Base-by-base conservation (phyloP, 1,284 basidiomycete genomes). In the Papiliotrema nemorosa region DNA sequence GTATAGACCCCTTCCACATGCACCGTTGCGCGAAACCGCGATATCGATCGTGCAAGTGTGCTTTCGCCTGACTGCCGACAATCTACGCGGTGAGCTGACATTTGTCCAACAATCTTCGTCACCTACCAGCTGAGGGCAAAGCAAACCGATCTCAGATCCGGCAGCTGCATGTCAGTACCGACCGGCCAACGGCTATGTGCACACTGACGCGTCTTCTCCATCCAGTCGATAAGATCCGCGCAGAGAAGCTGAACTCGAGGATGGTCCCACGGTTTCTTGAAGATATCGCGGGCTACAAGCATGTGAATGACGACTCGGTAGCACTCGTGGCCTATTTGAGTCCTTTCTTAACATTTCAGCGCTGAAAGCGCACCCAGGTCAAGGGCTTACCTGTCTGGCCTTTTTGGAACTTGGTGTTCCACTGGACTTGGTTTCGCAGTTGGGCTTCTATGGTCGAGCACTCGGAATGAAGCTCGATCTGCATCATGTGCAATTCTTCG, bases 401-500 rank as follows among this genome's bases (percentile, higher is more conserved):
- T 10, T 24, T 29, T 5, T 27, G 16, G 26, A 27, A 43, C 14
- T 31, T 43, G 7, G 41, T 26, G 4, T 10, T 43, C 41, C 41
- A 43, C 9, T 43, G 41, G 5, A 21, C 25, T 20, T 43, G n/a
- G 41, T 29, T 43, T 14, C 22, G n/a, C n/a, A 43, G 25, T 9
- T 25, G 16, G 3, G 16, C 20, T 20, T 43, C 41, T 12, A 43
- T 43, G 12, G 41, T 43, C 24, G 41, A 43, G 25, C 41, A 43
- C 20, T 43, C 41, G n/a, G 41, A 43, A 26, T 43, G 41, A 16
- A 43, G 41, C 41, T 43, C 41, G 25, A 43, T 43, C 26, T 43
- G 41, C 41, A 43, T 43, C 41, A 43, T 27, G 13, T 24, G n/a
- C 41, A 43, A 29, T 18, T 43, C 41, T 10, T 43, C 41, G 26